Evolutionary conservation across 208 protist species (phyloP), one percentile per base, ranked within the genome.

Genomic region (Acanthamoeba lenticulata): DNA sequence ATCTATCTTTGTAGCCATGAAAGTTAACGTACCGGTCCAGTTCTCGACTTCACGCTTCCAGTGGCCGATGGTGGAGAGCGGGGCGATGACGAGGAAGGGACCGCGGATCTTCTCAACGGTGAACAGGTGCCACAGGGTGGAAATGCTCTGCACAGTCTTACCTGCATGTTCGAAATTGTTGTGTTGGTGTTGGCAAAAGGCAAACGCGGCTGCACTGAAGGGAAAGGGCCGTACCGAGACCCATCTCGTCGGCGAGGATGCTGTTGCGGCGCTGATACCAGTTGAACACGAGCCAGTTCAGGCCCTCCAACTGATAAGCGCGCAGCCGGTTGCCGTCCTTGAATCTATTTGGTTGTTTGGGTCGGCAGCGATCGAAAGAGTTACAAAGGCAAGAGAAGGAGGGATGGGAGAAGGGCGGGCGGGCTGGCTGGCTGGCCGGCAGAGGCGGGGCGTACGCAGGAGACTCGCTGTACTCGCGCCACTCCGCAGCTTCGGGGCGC

Each of bases 181-280:
- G 13, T n/a, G 49, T 65, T 57, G 32, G 11, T n/a, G 49, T 13
- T 49, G 21, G 49, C 21, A 89, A 62, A n/a, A n/a, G n/a, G n/a
- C n/a, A n/a, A n/a, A n/a, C n/a, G n/a, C n/a, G n/a, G n/a, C n/a
- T n/a, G n/a, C n/a, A n/a, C n/a, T n/a, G n/a, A n/a, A n/a, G n/a
- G n/a, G n/a, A n/a, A n/a, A n/a, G n/a, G n/a, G 27, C 21, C 72
- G 27, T 47, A 89, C 99, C 99, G 0, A 99, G 97, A 6, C 99
- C 99, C 99, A 99, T 99, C 88, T 99, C 98, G 95, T 99, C 99
- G 15, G 97, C 98, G 13, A 99, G 95, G 67, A 99, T 99, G 47
- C 96, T 97, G 29, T 98, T 98, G 95, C 97, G 97, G 42, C 97
- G 95, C 29, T 96, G 7, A 32, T 90, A 97, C 95, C 98, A 99